phyloP scores from a whole-genome alignment of 176 grass and related monocot genomes.

The Zea luxurians region DNA sequence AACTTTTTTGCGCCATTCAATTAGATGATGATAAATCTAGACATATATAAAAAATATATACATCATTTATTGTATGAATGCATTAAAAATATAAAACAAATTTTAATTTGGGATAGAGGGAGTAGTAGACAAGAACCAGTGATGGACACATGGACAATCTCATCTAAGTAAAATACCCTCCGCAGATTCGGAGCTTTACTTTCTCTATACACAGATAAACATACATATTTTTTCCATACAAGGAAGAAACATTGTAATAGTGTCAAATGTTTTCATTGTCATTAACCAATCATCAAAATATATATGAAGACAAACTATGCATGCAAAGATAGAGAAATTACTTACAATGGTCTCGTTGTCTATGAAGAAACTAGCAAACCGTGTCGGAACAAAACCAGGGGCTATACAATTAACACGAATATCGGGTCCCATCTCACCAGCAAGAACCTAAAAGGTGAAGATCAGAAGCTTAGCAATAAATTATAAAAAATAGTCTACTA shows the following conservation, averaged over 20 bases:
- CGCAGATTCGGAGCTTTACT: too few species aligned
- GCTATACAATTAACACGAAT: slow-evolving; percentile 97
- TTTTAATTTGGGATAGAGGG: too few species aligned
- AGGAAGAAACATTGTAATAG: neutral
- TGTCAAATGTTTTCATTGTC: neutral
- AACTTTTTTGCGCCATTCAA: too few species aligned
- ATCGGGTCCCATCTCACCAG: slow-evolving; percentile 83
- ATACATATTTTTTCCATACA: neutral
- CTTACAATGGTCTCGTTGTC: slow-evolving; percentile 74
- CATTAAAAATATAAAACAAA: too few species aligned
- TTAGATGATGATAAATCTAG: too few species aligned
- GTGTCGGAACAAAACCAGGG: slow-evolving; percentile 96
- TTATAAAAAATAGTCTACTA: neutral
- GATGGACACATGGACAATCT: too few species aligned
- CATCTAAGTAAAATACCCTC: too few species aligned
- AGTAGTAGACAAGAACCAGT: too few species aligned
- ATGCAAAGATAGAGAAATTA: slow-evolving; percentile 28
- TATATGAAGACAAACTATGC: slow-evolving; percentile 1
- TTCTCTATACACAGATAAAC: too few species aligned
- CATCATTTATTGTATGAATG: too few species aligned
- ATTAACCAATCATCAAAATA: slow-evolving; percentile 3
- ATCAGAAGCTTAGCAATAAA: slow-evolving; percentile 5
- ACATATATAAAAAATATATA: too few species aligned
- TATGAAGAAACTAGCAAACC: slow-evolving; percentile 82
- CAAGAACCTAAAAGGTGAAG: slow-evolving; percentile 64